Base-by-base conservation (phyloP, 805 yeast species). In the Pichia cabralensis region DNA sequence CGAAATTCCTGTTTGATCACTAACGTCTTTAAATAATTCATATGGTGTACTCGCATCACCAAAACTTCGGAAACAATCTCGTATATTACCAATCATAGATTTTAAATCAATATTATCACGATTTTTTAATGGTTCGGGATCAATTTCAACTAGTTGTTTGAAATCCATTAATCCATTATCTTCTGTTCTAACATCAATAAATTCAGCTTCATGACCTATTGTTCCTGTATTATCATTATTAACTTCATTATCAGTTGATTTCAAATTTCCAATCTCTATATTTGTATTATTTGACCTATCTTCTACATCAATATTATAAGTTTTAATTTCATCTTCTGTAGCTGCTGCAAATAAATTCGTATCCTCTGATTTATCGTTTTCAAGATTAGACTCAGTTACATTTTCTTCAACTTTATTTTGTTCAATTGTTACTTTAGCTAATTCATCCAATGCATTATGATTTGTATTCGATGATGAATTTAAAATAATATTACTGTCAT, bases 271-370 rank as follows among this genome's bases (percentile, higher is more conserved):
- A 19, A 14, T 16, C 9, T 27, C 18, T 10, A n/a, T 4, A 19
- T n/a, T 23, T 11, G 12, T 16, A 24, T 24, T 21, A 7, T 22
- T 34, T 15, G 19, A n/a, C 11, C 15, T 24, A 24, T 26, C 28
- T 22, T 22, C 17, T 12, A 34, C 18, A n/a, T 37, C 31, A 15
- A 34, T 34, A 14, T 34, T 36, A 17, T 37, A 36, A 9, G 25
- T 33, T 28, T 53, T 52, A 29, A 53, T 52, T 36, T 52, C 56
- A 35, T 50, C 55, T 34, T 45, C 56, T 18, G 50, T 52, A 1
- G 56, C 58, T 38, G 51, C 55, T 33, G 42, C 56, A 38, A 54
- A 54, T 33, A 54, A 33, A 24, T 53, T 53, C 11, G 58, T 55
- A 19, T 53, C 49, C 16, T 16, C 27, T 20, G 22, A 7, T 20